Evolutionary conservation across 2,329 filamentous ascomycete genomes (phyloP), one percentile per base, ranked within the genome.

Genomic region (Hypoxylon sp.): DNA sequence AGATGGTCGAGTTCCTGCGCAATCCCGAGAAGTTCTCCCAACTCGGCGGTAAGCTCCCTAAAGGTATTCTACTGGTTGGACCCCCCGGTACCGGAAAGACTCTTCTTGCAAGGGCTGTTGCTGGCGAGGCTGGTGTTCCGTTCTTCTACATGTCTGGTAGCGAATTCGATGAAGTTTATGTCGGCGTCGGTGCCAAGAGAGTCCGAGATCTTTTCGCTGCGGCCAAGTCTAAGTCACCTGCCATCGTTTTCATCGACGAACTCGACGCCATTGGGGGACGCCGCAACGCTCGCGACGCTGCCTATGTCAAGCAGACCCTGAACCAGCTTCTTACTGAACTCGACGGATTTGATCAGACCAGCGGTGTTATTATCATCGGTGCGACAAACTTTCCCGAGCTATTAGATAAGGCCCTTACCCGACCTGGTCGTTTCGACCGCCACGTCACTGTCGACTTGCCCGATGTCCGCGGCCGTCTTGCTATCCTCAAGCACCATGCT

Each of bases 121-220:
- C 96, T 51, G 96, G 96, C 57, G 96, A 99, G 83, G 94, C 96
- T 59, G 96, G 95, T 61, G 96, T 99, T 17, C 96, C 96, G 1
- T 99, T 99, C 86, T 99, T 98, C 86, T 99, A 98, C 86, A 98
- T 99, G 95, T 99, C 96, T 76, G 96, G 96, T 55, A 97, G 93
- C 64, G 96, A 99, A 79, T 99, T 99, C 77, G 96, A 99, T 76
- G 96, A 99, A 81, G 91, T 99, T 57, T 99, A 98, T 76, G 97
- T 99, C 36, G 96, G 96, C 77, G 96, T 99, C 59, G 94, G 94
- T 77, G 94, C 94, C 49, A 97, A 99, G 85, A 92, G 96, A 76
- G 95, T 99, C 52, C 93, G 96, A 65, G 96, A 98, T 69, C 87
- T 97, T n/a, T 97, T 97, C 79, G 82, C 85, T 49, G 89, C 92